A percentile compares a stretch with the other conserved stretches of the same genome.
These are phyloP conservation scores for Lavandula angustifolia DNA, from an alignment of 257 asterid species.

Conservation along the genomic window DNA sequence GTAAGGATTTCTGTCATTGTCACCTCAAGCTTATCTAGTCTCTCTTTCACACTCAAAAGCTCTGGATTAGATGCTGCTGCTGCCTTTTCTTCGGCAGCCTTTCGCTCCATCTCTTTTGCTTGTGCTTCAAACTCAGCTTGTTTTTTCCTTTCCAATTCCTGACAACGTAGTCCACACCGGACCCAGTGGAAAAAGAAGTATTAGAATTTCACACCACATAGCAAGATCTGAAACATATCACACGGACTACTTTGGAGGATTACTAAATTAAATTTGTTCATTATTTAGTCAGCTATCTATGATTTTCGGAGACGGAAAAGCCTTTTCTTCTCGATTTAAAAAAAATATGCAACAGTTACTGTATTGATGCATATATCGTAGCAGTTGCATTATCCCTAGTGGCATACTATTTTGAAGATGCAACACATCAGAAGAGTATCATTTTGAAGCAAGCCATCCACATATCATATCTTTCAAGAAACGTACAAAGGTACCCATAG, in stretches of 20 bases:
- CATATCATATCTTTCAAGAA: neutral
- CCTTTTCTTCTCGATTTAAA: neutral
- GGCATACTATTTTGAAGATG: slow-evolving; percentile 12
- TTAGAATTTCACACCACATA: slow-evolving; percentile 4
- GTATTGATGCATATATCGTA: neutral
- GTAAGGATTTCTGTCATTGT: slow-evolving; percentile 57
- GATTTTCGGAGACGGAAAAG: slow-evolving; percentile 11
- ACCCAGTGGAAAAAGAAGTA: slow-evolving; percentile 19
- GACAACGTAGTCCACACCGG: slow-evolving; percentile 17
- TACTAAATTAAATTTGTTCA: slow-evolving; percentile 17
- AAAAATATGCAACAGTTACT: neutral
- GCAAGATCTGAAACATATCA: slow-evolving; percentile 24
- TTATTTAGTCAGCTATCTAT: slow-evolving; percentile 13
- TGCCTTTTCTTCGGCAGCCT: slow-evolving; percentile 59
- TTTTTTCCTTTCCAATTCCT: slow-evolving; percentile 75
- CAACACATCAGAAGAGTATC: slow-evolving; percentile 4
- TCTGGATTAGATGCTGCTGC: slow-evolving; percentile 58
- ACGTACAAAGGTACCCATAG: neutral
- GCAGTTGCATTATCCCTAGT: neutral
- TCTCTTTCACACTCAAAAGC: slow-evolving; percentile 69
- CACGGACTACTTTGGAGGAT: slow-evolving; percentile 12
- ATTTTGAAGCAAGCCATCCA: slow-evolving; percentile 13
- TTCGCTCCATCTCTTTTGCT: slow-evolving; percentile 76
- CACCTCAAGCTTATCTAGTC: slow-evolving; percentile 73
- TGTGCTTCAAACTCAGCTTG: slow-evolving; percentile 89